Base-by-base conservation (phyloP, 306 rosid genomes). In the Cyclanthera cordifolia region DNA sequence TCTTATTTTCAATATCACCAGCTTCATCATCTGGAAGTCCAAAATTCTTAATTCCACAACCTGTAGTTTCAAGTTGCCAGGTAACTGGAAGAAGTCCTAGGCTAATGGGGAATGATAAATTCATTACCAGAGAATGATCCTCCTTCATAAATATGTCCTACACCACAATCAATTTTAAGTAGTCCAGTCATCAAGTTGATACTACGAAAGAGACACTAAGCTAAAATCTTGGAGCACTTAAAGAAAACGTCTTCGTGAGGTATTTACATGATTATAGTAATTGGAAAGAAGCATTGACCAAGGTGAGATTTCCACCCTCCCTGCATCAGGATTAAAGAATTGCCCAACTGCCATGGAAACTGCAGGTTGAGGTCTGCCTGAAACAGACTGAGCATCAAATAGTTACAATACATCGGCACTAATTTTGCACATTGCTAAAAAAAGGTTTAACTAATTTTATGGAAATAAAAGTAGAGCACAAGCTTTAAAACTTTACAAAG, bases 361-460 rank as follows among this genome's bases (percentile, higher is more conserved):
- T 53, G 99, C 96, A 56, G 97, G 99, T 43, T 96, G 96, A 74
- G 99, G 99, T 81, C 99, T 94, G 67, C 96, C 99, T 83, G 99
- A 88, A 86, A 94, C 73, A 79, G 91, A 78, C 99, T 94, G 95
- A 78, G 60, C 72, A 84, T 76, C 69, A 72, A 64, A 80, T 69
- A 71, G 84, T 82, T 82, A 84, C 30, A 64, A 74, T 50, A 75
- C 24, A 74, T 61, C 50, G 51, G 60, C 71, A 77, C 67, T 67
- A 70, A 13, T 14, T 41, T 14, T 66, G 48, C 43, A 66, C 17
- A 25, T 6, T 16, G 39, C 71, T 46, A n/a, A 45, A n/a, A n/a
- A n/a, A n/a, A n/a, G n/a, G n/a, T n/a, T n/a, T n/a, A 32, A 28
- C 24, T 16, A 59, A 59, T 8, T 66, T 66, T 46, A 66, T 20